Evolutionary conservation across 108 stramenopile genomes (phyloP).

Genomic region (Cyclotella sp.): DNA sequence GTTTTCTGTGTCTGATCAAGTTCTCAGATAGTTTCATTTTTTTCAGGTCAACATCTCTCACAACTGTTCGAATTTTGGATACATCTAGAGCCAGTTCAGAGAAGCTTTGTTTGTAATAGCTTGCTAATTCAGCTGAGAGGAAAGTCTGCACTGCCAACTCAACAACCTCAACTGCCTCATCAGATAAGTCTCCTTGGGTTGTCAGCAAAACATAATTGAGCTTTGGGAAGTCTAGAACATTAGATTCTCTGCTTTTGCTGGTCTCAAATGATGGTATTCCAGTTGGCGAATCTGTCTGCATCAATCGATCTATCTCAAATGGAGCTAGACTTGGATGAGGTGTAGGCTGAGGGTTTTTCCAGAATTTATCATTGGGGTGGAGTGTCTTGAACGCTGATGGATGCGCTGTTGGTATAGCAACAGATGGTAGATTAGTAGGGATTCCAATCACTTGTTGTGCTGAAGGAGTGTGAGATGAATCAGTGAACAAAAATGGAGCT

Average conservation of each 20-base stretch:
- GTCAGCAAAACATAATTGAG: slow-evolving; percentile 8
- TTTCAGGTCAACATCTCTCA: background rate
- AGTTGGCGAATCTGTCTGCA: background rate
- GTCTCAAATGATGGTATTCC: background rate
- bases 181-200: slow-evolving; percentile 17
- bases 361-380: background rate
- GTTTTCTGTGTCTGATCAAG: background rate
- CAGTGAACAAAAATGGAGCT: too few species aligned
- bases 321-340: background rate
- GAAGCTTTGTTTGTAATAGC: slow-evolving; percentile 13
- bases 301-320: background rate
- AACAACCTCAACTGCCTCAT: slow-evolving; percentile 14
- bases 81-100: slow-evolving; percentile 3
- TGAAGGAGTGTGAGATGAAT: too few species aligned
- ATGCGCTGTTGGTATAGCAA: background rate
- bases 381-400: background rate
- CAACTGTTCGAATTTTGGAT: background rate
- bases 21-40: background rate
- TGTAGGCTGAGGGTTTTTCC: slow-evolving; percentile 9
- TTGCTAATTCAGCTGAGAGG: slow-evolving; percentile 7
- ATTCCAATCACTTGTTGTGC: too few species aligned
- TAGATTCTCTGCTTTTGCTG: background rate
- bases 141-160: slow-evolving; percentile 10
- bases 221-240: slow-evolving; percentile 9
- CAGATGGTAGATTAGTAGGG: background rate